Conservation (phyloP, 129 eudicot species). For the Artemisia tridentata region DNA sequence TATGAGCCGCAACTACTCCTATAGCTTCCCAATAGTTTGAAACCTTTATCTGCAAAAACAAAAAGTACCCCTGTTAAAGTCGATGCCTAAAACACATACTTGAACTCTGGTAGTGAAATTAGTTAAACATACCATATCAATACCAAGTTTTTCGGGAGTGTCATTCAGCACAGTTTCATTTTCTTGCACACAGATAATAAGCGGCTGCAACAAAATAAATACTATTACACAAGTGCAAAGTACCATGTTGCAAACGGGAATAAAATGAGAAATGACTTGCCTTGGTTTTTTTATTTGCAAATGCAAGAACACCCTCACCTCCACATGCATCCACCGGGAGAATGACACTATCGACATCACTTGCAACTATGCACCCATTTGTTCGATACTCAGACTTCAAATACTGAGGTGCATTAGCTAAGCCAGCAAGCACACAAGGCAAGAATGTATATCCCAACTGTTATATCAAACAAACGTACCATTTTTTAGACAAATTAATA, state of each 20-base stretch:
- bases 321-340: conserved; percentile 84
- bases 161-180: conserved; percentile 82
- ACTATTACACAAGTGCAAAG: conserved; percentile 1
- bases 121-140: conserved; percentile 50
- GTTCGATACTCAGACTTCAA: conserved; percentile 26
- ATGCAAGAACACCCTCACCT: conserved; percentile 90
- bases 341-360: conserved; percentile 88
- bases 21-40: conserved; percentile 98
- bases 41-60: conserved; percentile 64
- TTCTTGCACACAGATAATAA: conserved; percentile 84
- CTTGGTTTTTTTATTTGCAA: conserved; percentile 60
- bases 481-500: not conserved
- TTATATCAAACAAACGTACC: not conserved
- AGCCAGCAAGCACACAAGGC: conserved; percentile 98
- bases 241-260: not conserved
- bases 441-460: conserved; percentile 94
- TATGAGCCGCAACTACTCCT: conserved; percentile 94
- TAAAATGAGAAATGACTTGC: conserved; percentile 22
- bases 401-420: conserved; percentile 89
- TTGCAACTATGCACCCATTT: conserved; percentile 53
- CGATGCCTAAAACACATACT: not conserved
- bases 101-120: not conserved
- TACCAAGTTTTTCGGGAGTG: conserved; percentile 81
- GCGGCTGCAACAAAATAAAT: conserved; percentile 56
- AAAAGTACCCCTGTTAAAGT: not conserved